Evolutionary conservation across 176 grass and related monocot species (phyloP), one percentile per base, ranked within the genome.

Genomic region (Zea luxurians): DNA sequence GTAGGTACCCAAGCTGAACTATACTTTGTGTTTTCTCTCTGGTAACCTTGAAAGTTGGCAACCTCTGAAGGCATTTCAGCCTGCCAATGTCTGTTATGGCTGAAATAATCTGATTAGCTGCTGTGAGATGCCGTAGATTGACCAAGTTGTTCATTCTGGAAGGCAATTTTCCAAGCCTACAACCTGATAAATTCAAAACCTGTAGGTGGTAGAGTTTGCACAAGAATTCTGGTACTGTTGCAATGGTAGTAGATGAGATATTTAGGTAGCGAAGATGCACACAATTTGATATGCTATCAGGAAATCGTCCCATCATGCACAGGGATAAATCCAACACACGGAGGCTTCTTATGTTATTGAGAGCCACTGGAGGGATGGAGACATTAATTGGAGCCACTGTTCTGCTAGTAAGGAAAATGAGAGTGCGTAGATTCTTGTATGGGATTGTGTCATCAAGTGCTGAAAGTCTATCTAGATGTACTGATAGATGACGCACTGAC

Each of bases 211-310:
- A 86, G 35, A 88, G 82, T 50, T 41, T 76, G 38, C 52, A 82
- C 8, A 85, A 47, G 21, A 59, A 78, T 70, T 88, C 61, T 62
- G 74, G 82, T 20, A 79, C 45, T 78, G 10, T 74, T 11, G 21
- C n/a, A n/a, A 80, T 75, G 47, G 13, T 7, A 6, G 49, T 80
- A 16, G 61, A 70, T 66, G 74, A 67, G 46, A 92, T 74, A 70
- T 86, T 84, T 37, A 89, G 65, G 53, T 75, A 87, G 13, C 80
- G 48, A 20, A 92, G 78, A 89, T 89, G 80, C 34, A 61, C 34
- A 50, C 80, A 87, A 10, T 64, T 8, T 48, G 18, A 46, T 84
- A 84, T 75, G 46, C 67, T 78, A 44, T 83, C 64, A 61, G 52
- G 81, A 83, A 83, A 27, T 69, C 16, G 47, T 6, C 61, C 53